Evolutionary conservation across 495 filamentous ascomycete genomes (phyloP).

Genomic region (Tuber melanosporum): DNA sequence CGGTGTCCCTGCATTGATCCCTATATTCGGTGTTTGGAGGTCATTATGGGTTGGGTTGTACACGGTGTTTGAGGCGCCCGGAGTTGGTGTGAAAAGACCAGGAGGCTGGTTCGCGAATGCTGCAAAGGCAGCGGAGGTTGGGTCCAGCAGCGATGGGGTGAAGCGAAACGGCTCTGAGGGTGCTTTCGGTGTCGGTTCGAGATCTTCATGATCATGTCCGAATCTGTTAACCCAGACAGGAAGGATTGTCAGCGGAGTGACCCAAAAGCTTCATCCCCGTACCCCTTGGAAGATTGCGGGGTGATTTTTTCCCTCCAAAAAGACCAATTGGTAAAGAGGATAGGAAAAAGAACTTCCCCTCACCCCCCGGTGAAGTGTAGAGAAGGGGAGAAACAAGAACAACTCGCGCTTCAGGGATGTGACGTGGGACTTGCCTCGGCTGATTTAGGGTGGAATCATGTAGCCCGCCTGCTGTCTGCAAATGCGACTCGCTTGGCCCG

Average conservation of each 20-base stretch:
- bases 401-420: constrained; percentile 1
- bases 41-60: constrained; percentile 84
- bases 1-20: constrained; percentile 73
- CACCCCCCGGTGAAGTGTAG: constrained; percentile 17
- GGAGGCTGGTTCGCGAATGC: constrained; percentile 69
- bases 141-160: constrained; percentile 79
- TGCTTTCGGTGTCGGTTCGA: constrained; percentile 70
- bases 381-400: constrained; percentile 26
- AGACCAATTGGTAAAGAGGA: constrained; percentile 9
- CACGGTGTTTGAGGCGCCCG: constrained; percentile 70
- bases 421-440: constrained; percentile 37
- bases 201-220: constrained; percentile 62
- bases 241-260: constrained; percentile 20
- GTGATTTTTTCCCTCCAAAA: constrained; percentile 7
- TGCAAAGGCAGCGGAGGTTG: constrained; percentile 71
- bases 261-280: constrained; percentile 15
- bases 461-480: constrained; percentile 24
- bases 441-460: constrained; percentile 30
- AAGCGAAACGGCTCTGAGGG: constrained; percentile 73
- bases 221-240: constrained; percentile 18
- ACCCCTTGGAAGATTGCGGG: constrained; percentile 13
- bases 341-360: constrained; percentile 8
- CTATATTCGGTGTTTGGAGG: constrained; percentile 74
- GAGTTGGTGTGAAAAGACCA: constrained; percentile 83
- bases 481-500: constrained; percentile 29